A percentile compares a stretch with the other conserved stretches of the same genome.
Conservation (phyloP, 129 eudicot genomes). For the Helianthus tuberosus region DNA sequence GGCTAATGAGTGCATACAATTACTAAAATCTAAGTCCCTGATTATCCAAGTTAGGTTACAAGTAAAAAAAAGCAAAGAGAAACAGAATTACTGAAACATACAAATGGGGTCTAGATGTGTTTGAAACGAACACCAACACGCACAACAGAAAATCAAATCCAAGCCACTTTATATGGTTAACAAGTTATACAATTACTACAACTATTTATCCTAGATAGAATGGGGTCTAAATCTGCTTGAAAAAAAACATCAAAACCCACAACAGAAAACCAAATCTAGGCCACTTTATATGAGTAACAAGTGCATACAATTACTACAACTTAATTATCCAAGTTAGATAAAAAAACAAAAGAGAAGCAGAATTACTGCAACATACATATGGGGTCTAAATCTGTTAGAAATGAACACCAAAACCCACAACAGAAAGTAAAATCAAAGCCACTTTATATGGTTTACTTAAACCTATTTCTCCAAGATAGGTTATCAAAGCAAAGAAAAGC, state of each 20-base stretch:
- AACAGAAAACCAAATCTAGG: background rate
- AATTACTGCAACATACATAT: background rate
- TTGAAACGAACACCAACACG: constrained; percentile 12
- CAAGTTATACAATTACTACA: background rate
- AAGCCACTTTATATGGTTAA: background rate
- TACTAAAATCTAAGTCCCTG: background rate
- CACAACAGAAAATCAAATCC: background rate
- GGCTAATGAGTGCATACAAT: background rate
- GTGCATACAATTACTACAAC: background rate
- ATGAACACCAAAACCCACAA: constrained; percentile 12
- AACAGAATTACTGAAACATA: constrained; percentile 6
- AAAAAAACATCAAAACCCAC: background rate
- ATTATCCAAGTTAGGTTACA: background rate
- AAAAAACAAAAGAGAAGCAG: background rate
- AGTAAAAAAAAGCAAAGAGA: background rate
- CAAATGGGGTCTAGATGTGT: background rate
- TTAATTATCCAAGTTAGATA: background rate
- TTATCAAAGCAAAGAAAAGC: background rate
- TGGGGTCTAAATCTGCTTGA: background rate
- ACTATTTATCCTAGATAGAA: background rate
- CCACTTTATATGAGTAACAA: background rate
- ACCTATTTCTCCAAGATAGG: background rate
- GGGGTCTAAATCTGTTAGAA: constrained; percentile 46
- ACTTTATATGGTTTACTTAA: background rate
- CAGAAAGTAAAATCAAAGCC: background rate